Base-by-base conservation (phyloP, 495 filamentous ascomycete genomes). In the Daldinia childiae region DNA sequence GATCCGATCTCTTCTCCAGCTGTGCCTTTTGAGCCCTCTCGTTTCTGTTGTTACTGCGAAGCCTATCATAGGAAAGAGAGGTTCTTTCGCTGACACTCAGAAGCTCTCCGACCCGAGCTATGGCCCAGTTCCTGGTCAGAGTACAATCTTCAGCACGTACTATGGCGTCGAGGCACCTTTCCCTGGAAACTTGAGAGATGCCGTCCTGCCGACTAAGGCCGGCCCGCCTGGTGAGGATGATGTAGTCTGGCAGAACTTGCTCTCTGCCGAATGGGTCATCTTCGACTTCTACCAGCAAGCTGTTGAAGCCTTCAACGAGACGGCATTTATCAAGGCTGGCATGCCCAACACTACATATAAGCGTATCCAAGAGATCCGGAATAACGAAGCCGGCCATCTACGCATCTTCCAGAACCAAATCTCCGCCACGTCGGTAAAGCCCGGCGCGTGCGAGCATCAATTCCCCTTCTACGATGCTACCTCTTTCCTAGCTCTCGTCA, bases 371-470 rank as follows among this genome's bases (percentile, higher is more conserved):
- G 83, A 88, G 64, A 86, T 88, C 56, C 82, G 86, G 52, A 82
- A 87, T 76, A 88, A 87, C 68, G 86, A 87, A 72, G 86, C 86
- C 43, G 86, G 85, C 36, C 86, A 88, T 62, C 72, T 85, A 26
- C 85, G 84, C 65, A 82, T 88, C 74, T 88, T 88, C 78, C 83
- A 85, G 62, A 81, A 83, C 70, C 71, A 80, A 38, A 88, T 87
- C 64, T 86, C 85, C 0, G 74, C 79, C 19, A 81, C 79, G 17
- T 87, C 86, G 0, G 62, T 85, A 32, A 87, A 86, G 69, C 86
- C 85, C 1, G 85, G 84, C 2, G 78, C 79, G 0, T 87, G 86
- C 80, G 76, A 82, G 30, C 84, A 87, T 71, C 43, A 64, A 8
- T 87, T 80, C 60, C 80, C 81, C 0, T 77, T 84, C 34, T 73